These are phyloP conservation scores for Aspergillus sp. DNA, from an alignment of 2,329 filamentous ascomycete species.

Conservation along the genomic window DNA sequence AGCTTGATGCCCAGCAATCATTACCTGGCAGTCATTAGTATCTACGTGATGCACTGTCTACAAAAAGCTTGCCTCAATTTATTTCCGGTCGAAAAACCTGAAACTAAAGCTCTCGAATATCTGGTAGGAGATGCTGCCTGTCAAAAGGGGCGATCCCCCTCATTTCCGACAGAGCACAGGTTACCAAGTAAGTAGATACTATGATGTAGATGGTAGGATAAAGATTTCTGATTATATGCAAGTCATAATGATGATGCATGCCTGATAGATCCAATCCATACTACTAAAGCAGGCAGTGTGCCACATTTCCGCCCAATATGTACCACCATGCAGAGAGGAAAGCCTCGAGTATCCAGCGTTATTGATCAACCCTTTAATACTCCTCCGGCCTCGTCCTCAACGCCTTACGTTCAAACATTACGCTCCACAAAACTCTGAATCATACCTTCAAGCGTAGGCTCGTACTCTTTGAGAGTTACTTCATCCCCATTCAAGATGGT, in stretches of 20 bases:
- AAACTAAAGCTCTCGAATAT: not conserved
- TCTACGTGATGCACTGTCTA: not conserved
- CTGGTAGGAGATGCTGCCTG: not conserved
- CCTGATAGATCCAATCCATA: not conserved
- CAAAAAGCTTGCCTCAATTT: not conserved
- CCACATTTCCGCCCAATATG: not conserved
- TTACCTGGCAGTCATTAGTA: too few species aligned
- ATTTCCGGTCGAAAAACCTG: not conserved
- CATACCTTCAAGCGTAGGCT: slow-evolving; percentile 76
- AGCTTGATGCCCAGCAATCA: too few species aligned
- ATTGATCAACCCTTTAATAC: too few species aligned
- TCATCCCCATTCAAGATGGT: slow-evolving; percentile 71
- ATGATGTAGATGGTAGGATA: too few species aligned
- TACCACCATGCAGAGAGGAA: not conserved
- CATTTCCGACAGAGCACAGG: not conserved
- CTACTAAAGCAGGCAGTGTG: not conserved
- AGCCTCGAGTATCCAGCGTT: not conserved
- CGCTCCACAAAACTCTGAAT: slow-evolving; percentile 77
- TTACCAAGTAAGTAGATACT: not conserved
- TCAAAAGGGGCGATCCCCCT: not conserved
- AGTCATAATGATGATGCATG: not conserved
- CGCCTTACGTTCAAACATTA: slow-evolving; percentile 38
- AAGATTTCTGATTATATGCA: not conserved
- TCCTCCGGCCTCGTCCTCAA: not conserved
- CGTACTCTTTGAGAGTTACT: slow-evolving; percentile 82